These are phyloP conservation scores for Tetracentron sinense DNA, from an alignment of 164 flowering plant species.

Conservation along the genomic window DNA sequence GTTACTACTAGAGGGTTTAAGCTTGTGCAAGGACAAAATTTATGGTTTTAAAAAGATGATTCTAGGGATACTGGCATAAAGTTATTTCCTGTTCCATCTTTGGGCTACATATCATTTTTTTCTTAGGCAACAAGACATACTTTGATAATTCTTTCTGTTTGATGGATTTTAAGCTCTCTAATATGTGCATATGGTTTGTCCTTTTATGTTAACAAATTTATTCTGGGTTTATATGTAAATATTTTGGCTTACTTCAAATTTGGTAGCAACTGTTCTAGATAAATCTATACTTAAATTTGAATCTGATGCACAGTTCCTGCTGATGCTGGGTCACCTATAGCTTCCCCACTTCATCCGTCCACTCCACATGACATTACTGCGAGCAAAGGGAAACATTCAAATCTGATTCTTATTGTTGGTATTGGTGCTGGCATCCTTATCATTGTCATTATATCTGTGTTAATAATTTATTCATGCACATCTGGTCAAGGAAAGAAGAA, in stretches of 20 bases:
- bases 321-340: constrained; percentile 40
- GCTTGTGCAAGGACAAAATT: too few species aligned
- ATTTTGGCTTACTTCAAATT: not conserved
- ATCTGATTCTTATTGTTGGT: constrained; percentile 49
- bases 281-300: not conserved
- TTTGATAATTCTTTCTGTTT: too few species aligned
- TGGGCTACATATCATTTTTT: too few species aligned
- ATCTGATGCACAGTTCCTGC: constrained; percentile 53
- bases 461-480: constrained; percentile 46
- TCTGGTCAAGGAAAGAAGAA: constrained; percentile 35
- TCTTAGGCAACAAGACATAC: too few species aligned
- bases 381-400: constrained; percentile 37
- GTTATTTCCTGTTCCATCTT: too few species aligned
- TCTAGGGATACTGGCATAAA: too few species aligned
- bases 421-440: constrained; percentile 55
- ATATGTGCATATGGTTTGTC: too few species aligned
- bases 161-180: too few species aligned
- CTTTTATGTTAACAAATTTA: too few species aligned
- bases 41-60: too few species aligned
- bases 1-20: too few species aligned
- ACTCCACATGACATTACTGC: constrained; percentile 25
- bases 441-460: constrained; percentile 35
- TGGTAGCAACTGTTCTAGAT: not conserved
- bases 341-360: constrained; percentile 29
- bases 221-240: not conserved